These are phyloP conservation scores for Pseudogymnoascus sp. DNA, from an alignment of 2,329 filamentous ascomycete genomes.

Conservation along the genomic window DNA sequence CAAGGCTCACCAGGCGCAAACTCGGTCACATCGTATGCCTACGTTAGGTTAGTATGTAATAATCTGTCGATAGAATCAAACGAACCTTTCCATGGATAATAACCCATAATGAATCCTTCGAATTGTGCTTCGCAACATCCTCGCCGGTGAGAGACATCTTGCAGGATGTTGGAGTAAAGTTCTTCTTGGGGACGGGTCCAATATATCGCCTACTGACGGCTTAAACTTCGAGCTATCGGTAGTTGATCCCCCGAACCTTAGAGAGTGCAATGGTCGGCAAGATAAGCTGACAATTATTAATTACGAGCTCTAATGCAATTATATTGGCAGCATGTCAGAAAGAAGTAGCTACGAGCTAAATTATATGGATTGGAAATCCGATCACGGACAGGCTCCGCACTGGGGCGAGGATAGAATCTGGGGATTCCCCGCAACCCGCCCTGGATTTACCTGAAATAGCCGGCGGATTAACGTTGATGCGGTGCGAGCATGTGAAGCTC, in stretches of 20 bases:
- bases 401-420: neutral
- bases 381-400: neutral
- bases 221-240: neutral
- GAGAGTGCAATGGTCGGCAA: neutral
- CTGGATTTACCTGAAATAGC: neutral
- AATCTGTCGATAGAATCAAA: neutral
- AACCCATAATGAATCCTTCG: slow-evolving; percentile 80
- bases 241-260: neutral
- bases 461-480: slow-evolving; percentile 4
- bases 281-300: neutral
- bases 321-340: neutral
- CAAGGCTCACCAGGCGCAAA: slow-evolving; percentile 60
- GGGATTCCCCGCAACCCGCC: neutral
- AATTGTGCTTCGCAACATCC: slow-evolving; percentile 65
- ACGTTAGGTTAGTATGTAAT: slow-evolving; percentile 41
- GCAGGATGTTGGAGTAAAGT: neutral
- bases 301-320: neutral
- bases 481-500: neutral
- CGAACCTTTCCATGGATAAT: slow-evolving; percentile 59
- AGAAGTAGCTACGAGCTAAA: neutral
- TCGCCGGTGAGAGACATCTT: slow-evolving; percentile 38
- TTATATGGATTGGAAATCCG: neutral
- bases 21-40: slow-evolving; percentile 83
- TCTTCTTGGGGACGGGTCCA: neutral
- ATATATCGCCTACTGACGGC: neutral